Evolutionary conservation across 208 protist species (phyloP).

Genomic region (Phytomonas francai): DNA sequence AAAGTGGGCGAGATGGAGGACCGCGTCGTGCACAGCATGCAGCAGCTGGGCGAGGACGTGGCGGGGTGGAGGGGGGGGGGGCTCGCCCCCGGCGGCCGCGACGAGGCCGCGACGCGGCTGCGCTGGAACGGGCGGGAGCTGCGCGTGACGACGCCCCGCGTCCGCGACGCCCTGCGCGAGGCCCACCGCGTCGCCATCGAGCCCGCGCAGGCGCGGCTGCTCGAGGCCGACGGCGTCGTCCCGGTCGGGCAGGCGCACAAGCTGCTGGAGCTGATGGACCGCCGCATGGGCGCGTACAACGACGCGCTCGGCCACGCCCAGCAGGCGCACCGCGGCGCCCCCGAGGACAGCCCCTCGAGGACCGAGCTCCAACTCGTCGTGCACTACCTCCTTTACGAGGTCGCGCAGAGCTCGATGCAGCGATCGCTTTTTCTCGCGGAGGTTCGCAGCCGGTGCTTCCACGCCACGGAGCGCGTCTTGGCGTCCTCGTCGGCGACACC

Average conservation of each 20-base stretch:
- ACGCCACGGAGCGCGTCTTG: slow-evolving; percentile 58
- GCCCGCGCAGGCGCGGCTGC: slow-evolving; percentile 31
- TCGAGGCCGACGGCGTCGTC: slow-evolving; percentile 28
- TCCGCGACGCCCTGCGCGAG: slow-evolving; percentile 78
- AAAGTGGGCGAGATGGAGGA: slow-evolving; percentile 82
- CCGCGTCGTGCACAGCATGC: slow-evolving; percentile 78
- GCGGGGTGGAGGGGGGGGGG: too few relatives aligned
- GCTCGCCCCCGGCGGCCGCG: slow-evolving; percentile 8
- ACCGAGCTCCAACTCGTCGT: slow-evolving; percentile 68
- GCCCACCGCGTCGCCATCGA: slow-evolving; percentile 47
- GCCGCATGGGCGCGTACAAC: slow-evolving; percentile 74
- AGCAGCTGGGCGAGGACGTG: slow-evolving; percentile 59
- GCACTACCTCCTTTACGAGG: slow-evolving; percentile 79
- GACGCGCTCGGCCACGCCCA: slow-evolving; percentile 70
- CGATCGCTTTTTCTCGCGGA: slow-evolving; percentile 69
- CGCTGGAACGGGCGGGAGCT: slow-evolving; percentile 71
- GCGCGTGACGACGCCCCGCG: slow-evolving; percentile 56
- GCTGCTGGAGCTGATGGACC: slow-evolving; percentile 74
- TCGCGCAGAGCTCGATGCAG: slow-evolving; percentile 50
- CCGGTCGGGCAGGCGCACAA: slow-evolving; percentile 60
- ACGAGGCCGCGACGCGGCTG: slow-evolving; percentile 35
- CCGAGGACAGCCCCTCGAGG: slow-evolving; percentile 32
- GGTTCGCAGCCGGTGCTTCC: slow-evolving; percentile 59
- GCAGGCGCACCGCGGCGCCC: slow-evolving; percentile 50
- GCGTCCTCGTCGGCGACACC: not conserved